phyloP scores from a whole-genome alignment of 805 yeast genomes.

The Candida tallmaniae region DNA sequence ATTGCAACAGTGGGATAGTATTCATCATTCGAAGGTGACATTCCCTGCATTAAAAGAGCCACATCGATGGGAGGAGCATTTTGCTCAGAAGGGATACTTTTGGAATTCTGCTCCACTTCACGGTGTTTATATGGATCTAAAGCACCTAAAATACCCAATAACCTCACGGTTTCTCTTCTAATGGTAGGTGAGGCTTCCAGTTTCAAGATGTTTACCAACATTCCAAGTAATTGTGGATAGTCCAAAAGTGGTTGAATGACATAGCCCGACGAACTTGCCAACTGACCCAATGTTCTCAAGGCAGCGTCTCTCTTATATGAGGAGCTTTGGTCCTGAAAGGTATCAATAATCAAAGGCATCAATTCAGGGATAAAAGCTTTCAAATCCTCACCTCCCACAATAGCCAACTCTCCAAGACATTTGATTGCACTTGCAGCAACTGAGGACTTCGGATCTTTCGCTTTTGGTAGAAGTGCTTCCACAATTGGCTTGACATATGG shows the following conservation, averaged over 20 bases:
- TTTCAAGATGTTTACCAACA: constrained; percentile 74
- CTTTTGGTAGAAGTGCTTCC: constrained; percentile 73
- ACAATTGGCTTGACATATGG: constrained; percentile 93
- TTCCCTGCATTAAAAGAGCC: constrained; percentile 85
- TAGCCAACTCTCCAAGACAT: constrained; percentile 85
- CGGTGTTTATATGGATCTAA: constrained; percentile 94
- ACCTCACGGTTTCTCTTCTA: constrained; percentile 81
- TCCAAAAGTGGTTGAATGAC: constrained; percentile 91
- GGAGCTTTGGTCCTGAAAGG: constrained; percentile 91
- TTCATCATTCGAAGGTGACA: constrained; percentile 89
- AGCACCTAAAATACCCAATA: constrained; percentile 93
- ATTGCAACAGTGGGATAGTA: constrained; percentile 95
- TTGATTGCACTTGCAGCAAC: constrained; percentile 83
- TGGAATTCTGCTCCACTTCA: constrained; percentile 75
- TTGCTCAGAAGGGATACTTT: constrained; percentile 57
- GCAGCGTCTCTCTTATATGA: constrained; percentile 87
- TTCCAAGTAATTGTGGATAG: constrained; percentile 83
- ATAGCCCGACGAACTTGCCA: constrained; percentile 88
- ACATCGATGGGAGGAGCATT: constrained; percentile 89
- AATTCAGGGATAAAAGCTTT: constrained; percentile 63
- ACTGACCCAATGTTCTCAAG: constrained; percentile 77
- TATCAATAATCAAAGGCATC: constrained; percentile 84
- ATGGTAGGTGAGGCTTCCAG: constrained; percentile 72
- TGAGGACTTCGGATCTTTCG: constrained; percentile 65
- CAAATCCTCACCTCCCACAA: constrained; percentile 85